phyloP scores from a whole-genome alignment of 2,329 filamentous ascomycete species.

The Cyphellophora attinorum region DNA sequence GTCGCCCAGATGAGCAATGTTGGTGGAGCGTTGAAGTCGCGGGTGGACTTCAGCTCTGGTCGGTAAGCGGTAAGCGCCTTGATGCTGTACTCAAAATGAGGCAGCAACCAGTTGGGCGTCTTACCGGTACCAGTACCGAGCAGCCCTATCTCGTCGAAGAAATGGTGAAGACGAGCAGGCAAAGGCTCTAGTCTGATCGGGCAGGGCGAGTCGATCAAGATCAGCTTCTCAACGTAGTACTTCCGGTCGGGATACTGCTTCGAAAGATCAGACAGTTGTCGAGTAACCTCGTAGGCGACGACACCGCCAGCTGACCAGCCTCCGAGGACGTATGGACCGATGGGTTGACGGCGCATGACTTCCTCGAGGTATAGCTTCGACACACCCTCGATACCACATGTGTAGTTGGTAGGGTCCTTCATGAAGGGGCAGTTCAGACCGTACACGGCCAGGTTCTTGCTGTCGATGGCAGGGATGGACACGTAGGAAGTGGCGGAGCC shows the following conservation, averaged over 20 bases:
- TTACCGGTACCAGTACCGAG: slow-evolving; percentile 35
- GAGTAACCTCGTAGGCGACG: slow-evolving; percentile 26
- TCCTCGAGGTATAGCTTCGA: slow-evolving; percentile 21
- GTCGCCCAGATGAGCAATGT: slow-evolving; percentile 39
- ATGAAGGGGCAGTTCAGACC: slow-evolving; percentile 35
- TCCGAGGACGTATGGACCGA: slow-evolving; percentile 28
- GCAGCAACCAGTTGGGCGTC: slow-evolving; percentile 39
- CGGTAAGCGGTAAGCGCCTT: slow-evolving; percentile 37
- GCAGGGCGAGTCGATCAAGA: slow-evolving; percentile 56
- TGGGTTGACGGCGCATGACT: slow-evolving; percentile 23
- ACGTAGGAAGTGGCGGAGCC: slow-evolving; percentile 38
- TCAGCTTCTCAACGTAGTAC: slow-evolving; percentile 42
- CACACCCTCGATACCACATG: slow-evolving; percentile 20
- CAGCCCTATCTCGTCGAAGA: slow-evolving; percentile 38
- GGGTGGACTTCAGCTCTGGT: slow-evolving; percentile 17
- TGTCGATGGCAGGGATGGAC: slow-evolving; percentile 29
- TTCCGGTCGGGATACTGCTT: slow-evolving; percentile 18
- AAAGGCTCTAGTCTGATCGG: slow-evolving; percentile 59
- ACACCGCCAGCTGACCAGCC: slow-evolving; percentile 30
- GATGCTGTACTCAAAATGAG: slow-evolving; percentile 43
- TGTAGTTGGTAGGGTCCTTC: slow-evolving; percentile 24
- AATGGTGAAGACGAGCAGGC: slow-evolving; percentile 43
- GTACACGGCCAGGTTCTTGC: slow-evolving; percentile 32
- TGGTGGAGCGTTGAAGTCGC: slow-evolving; percentile 28
- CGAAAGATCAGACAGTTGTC: slow-evolving; percentile 18